These are phyloP conservation scores for Tirmania nivea DNA, from an alignment of 495 filamentous ascomycete genomes.

Conservation along the genomic window DNA sequence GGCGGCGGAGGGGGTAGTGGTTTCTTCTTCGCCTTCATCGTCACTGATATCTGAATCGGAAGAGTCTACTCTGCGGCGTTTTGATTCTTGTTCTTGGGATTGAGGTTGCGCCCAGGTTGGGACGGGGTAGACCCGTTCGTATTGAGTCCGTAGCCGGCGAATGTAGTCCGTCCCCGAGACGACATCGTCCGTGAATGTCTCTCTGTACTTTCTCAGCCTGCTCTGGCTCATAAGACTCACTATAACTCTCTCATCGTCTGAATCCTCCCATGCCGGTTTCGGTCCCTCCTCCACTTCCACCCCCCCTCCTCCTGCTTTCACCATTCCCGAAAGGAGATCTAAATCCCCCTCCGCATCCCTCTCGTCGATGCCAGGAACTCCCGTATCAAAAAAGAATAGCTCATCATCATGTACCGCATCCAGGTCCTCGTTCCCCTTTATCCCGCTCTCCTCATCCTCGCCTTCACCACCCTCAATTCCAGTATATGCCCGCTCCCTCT, in stretches of 20 bases:
- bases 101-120: slow-evolving; percentile 53
- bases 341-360: background rate
- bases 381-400: slow-evolving; percentile 1
- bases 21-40: slow-evolving; percentile 27
- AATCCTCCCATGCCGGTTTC: slow-evolving; percentile 67
- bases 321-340: slow-evolving; percentile 51
- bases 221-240: slow-evolving; percentile 57
- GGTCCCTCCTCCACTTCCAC: slow-evolving; percentile 22
- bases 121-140: slow-evolving; percentile 47
- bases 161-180: slow-evolving; percentile 72
- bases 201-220: slow-evolving; percentile 58
- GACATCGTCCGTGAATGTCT: slow-evolving; percentile 60
- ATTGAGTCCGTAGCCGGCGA: slow-evolving; percentile 56
- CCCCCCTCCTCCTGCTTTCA: slow-evolving; percentile 26
- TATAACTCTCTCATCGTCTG: slow-evolving; percentile 72
- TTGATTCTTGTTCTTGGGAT: slow-evolving; percentile 18
- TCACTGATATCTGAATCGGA: slow-evolving; percentile 25
- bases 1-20: slow-evolving; percentile 40
- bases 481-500: slow-evolving; percentile 19
- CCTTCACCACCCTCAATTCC: slow-evolving; percentile 1
- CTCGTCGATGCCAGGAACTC: background rate
- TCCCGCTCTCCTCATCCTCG: background rate
- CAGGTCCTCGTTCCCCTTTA: slow-evolving; percentile 6
- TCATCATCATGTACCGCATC: slow-evolving; percentile 15
- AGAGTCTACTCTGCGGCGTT: slow-evolving; percentile 33